Evolutionary conservation across 257 asterid species (phyloP).

Genomic region (Solanum tarijense): DNA sequence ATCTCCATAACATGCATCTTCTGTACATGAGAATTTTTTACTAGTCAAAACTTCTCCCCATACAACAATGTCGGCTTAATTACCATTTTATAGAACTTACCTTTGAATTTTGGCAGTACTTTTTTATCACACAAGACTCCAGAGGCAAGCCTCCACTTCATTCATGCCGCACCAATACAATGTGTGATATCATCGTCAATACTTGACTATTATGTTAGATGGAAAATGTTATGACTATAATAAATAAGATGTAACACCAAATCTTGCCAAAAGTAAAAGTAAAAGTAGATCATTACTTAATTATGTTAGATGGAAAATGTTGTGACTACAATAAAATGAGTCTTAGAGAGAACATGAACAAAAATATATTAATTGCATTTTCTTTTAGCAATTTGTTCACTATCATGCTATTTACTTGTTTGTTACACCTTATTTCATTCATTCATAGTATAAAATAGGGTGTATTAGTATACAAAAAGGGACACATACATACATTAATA

Average conservation of each 20-base stretch:
- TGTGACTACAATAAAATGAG: not conserved
- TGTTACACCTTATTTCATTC: not conserved
- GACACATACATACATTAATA: not conserved
- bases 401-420: too few relatives aligned
- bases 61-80: not conserved
- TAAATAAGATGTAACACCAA: too few relatives aligned
- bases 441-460: not conserved
- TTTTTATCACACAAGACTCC: not conserved
- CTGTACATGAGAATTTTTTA: too few relatives aligned
- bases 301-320: too few relatives aligned
- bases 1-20: not conserved
- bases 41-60: too few relatives aligned
- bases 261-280: too few relatives aligned
- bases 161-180: not conserved
- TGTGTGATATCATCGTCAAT: too few relatives aligned
- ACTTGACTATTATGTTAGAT: too few relatives aligned
- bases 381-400: not conserved
- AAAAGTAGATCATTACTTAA: too few relatives aligned
- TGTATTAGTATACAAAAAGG: not conserved
- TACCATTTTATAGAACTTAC: not conserved
- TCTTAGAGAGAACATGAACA: not conserved
- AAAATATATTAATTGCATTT: not conserved
- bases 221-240: not conserved
- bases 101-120: too few relatives aligned
- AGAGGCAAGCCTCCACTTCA: not conserved